Base-by-base conservation (phyloP, 73 alveolate species). In the Breviolum minutum region DNA sequence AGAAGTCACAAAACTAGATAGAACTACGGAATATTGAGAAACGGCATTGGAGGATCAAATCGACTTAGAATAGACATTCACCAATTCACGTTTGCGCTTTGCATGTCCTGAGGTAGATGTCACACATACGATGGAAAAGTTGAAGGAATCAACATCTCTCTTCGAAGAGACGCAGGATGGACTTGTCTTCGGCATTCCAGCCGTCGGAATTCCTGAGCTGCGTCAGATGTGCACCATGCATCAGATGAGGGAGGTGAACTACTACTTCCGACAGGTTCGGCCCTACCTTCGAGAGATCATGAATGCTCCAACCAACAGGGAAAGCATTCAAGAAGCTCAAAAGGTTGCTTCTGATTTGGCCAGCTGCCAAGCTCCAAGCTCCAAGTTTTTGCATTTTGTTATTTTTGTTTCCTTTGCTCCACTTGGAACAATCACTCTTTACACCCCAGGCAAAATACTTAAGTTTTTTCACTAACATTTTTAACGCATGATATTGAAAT, bases 221-320 rank as follows among this genome's bases (percentile, higher is more conserved):
- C 92, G 92, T 2, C 6, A 16, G 14, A 26, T 83, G 71, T 83
- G 92, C 74, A 61, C 92, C 62, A 83, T 83, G 92, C 92, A 83
- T 62, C 92, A 83, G 61, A 83, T 83, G 73, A 27, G 73, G 12
- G 92, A 83, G 73, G 92, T 83, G 92, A 83, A 26, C 76, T 83
- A 29, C 92, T 83, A 83, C 76, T 83, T 22, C 61, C 92, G 92
- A 61, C 92, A 83, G 60, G 92, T 83, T 60, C 92, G 92, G 61
- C 92, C 92, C 8, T 83, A 83, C 73, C 16, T 61, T 74, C 71
- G 92, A 24, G 73, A 60, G n/a, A 83, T 83, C 76, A 54, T 61
- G 22, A 83, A 60, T 83, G 92, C 76, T 24, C 92, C 76, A 61
- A 61, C 76, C 32, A 61, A 24, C 22, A 61, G 8, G 7, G 63